A percentile compares a stretch with the other conserved stretches of the same genome.
Conservation (phyloP, 306 rosid species). For the Hippophae tibetana region DNA sequence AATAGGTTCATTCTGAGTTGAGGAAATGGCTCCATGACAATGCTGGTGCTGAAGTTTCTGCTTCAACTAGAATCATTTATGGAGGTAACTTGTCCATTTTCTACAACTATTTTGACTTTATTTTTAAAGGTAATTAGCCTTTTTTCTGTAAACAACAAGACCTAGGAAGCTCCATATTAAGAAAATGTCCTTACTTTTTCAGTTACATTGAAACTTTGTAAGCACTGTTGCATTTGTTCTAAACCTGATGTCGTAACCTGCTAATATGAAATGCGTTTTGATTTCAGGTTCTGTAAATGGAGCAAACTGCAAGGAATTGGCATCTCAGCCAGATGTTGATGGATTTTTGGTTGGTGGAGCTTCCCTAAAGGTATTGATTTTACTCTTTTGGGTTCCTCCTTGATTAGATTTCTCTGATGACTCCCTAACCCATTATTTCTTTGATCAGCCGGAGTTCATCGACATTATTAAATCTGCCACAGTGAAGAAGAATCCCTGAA, state of each 20-base stretch:
- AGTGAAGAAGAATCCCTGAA: constrained; percentile 48
- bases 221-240: neutral
- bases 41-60: constrained; percentile 56
- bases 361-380: constrained; percentile 53
- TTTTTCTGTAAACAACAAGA: too few species aligned
- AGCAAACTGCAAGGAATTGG: constrained; percentile 76
- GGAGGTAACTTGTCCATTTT: constrained; percentile 48
- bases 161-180: too few species aligned
- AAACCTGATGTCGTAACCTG: constrained; percentile 3
- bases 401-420: constrained; percentile 14
- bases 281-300: constrained; percentile 77
- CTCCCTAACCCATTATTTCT: neutral
- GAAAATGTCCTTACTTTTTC: too few species aligned
- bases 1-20: constrained; percentile 71
- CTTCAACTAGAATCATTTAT: constrained; percentile 65
- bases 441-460: constrained; percentile 58
- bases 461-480: constrained; percentile 77
- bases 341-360: constrained; percentile 98
- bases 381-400: constrained; percentile 9
- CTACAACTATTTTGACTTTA: too few species aligned
- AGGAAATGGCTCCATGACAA: constrained; percentile 71
- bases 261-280: too few species aligned
- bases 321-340: constrained; percentile 72
- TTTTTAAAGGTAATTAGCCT: too few species aligned
- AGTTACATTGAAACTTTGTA: too few species aligned